Percentiles rank a stretch among this genome's conserved stretches.
Evolutionary conservation across 2,329 filamentous ascomycete species (phyloP).

Genomic region (Hypoxylon sp.): DNA sequence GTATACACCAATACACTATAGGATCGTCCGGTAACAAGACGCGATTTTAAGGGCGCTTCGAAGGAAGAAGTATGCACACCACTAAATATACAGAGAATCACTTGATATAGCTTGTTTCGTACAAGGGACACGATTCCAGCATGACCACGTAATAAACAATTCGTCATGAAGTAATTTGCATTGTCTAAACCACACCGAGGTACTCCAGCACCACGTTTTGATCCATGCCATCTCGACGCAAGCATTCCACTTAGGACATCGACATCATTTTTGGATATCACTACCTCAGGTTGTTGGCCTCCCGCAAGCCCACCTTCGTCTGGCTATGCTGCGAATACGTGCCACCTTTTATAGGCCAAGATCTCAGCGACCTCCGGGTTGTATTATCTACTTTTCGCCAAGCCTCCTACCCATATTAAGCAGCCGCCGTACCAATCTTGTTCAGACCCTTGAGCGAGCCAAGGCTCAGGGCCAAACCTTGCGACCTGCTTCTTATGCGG

Average conservation of each 20-base stretch:
- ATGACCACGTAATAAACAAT: neutral
- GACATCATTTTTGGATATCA: constrained; percentile 37
- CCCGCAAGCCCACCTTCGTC: constrained; percentile 15
- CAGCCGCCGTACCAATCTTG: constrained; percentile 73
- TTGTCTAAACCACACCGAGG: constrained; percentile 37
- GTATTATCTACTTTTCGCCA: constrained; percentile 26
- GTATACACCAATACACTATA: neutral
- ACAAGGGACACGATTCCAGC: neutral
- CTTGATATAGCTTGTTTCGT: neutral
- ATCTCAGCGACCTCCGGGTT: neutral
- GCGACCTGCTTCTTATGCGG: constrained; percentile 95
- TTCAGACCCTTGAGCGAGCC: constrained; percentile 95
- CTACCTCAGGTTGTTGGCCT: constrained; percentile 29
- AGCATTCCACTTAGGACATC: constrained; percentile 27
- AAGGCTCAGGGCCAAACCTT: constrained; percentile 92
- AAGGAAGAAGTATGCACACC: neutral
- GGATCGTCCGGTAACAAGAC: neutral
- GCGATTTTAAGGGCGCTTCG: neutral
- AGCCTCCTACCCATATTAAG: constrained; percentile 36
- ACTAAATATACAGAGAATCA: neutral
- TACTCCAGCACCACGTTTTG: constrained; percentile 35
- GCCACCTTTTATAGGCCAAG: constrained; percentile 12
- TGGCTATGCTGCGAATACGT: constrained; percentile 18
- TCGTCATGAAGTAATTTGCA: constrained; percentile 37
- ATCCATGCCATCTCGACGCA: constrained; percentile 37